A percentile compares a stretch with the other conserved stretches of the same genome.
Conservation (phyloP, 2,329 filamentous ascomycete genomes). For the Saccharata proteae region DNA sequence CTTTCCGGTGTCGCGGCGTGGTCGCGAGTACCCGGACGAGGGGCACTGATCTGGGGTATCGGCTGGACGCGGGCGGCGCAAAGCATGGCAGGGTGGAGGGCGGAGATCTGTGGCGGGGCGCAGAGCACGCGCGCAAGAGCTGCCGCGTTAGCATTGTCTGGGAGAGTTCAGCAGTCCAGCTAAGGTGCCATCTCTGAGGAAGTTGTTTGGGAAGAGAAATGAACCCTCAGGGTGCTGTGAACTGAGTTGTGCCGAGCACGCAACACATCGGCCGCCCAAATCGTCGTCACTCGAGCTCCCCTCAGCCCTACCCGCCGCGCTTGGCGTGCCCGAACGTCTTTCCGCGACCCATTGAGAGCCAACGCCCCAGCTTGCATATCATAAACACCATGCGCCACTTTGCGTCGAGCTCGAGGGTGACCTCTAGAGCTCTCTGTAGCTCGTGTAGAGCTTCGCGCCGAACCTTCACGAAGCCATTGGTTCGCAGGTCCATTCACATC, state of each 20-base stretch:
- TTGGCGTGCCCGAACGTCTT: too few species aligned
- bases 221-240: too few species aligned
- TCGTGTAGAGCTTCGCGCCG: conserved; percentile 9
- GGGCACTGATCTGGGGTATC: too few species aligned
- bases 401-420: conserved; percentile 3
- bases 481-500: conserved; percentile 29
- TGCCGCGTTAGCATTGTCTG: conserved; percentile 22
- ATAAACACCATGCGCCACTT: conserved; percentile 8
- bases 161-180: conserved; percentile 13
- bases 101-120: conserved; percentile 12
- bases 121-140: conserved; percentile 19
- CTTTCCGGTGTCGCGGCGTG: conserved; percentile 31
- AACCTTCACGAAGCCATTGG: conserved; percentile 12
- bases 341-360: conserved; percentile 9
- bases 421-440: conserved; percentile 7
- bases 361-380: too few species aligned
- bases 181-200: not conserved
- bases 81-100: conserved; percentile 12
- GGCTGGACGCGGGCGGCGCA: conserved; percentile 9
- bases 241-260: too few species aligned
- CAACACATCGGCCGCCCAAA: too few species aligned
- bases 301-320: too few species aligned
- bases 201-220: not conserved
- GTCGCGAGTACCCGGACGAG: conserved; percentile 31
- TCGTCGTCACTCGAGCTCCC: too few species aligned